phyloP scores from a whole-genome alignment of 495 filamentous ascomycete genomes.

The Talaromyces proteolyticus region DNA sequence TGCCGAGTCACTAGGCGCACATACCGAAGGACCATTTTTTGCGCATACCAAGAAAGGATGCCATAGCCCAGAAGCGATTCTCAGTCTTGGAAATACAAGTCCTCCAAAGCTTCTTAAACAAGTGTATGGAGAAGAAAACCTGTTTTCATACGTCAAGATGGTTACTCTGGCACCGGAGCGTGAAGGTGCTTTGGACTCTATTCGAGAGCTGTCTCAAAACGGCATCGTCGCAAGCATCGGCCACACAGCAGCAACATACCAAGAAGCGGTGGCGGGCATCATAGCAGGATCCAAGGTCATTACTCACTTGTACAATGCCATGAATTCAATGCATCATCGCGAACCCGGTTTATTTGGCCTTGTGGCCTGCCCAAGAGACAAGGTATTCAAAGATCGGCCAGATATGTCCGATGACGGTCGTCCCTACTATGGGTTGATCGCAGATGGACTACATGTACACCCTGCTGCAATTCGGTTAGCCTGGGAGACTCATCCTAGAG shows the following conservation, averaged over 20 bases:
- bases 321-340: slow-evolving; percentile 65
- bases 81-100: slow-evolving; percentile 2
- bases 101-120: slow-evolving; percentile 6
- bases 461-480: slow-evolving; percentile 37
- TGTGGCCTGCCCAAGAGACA: slow-evolving; percentile 1
- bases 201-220: slow-evolving; percentile 40
- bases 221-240: slow-evolving; percentile 55
- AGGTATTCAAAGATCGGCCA: neutral
- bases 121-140: slow-evolving; percentile 6
- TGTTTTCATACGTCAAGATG: slow-evolving; percentile 42
- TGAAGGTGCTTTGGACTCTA: slow-evolving; percentile 41
- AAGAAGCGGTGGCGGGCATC: slow-evolving; percentile 51
- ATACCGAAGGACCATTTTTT: slow-evolving; percentile 70
- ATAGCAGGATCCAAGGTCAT: slow-evolving; percentile 59
- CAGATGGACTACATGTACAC: slow-evolving; percentile 47
- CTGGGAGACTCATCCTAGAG: slow-evolving; percentile 29
- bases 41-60: slow-evolving; percentile 56
- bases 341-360: slow-evolving; percentile 51
- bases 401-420: slow-evolving; percentile 6
- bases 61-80: slow-evolving; percentile 52
- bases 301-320: slow-evolving; percentile 78
- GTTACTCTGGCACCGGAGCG: slow-evolving; percentile 66
- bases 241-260: slow-evolving; percentile 62
- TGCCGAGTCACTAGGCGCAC: slow-evolving; percentile 64
- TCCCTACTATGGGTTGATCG: slow-evolving; percentile 45